Base-by-base conservation (phyloP, 495 filamentous ascomycete species). In the Apiosordaria backusii region DNA sequence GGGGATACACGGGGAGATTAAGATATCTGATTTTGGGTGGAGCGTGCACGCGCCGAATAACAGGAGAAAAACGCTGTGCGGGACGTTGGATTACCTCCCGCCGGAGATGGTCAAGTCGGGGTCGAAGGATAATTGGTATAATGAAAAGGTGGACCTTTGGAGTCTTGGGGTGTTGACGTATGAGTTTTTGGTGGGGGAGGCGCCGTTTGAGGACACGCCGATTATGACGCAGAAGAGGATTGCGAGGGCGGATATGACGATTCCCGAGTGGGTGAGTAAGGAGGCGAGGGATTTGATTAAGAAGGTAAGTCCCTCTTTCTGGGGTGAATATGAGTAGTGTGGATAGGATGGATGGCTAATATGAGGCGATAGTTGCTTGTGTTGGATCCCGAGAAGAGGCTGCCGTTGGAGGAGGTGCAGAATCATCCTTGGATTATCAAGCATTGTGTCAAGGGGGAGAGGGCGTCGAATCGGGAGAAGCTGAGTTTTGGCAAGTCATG, bases 1-100 rank as follows among this genome's bases (percentile, higher is more conserved):
- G 50, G 95, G 95, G 21, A 93, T 99, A 62, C 94, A 98, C 74
- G 95, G 93, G 53, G 95, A 99, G 79, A 96, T 99, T 79, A 99
- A 99, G 79, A 93, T 99, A 74, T 93, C 91, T 4, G 95, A 99
- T 77, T 99, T 99, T 72, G 95, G 95, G 57, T 99, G 96, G 96
- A 94, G 90, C 77, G 96, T 98, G 19, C 95, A 99, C 76, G 96
- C 95, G 25, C 95, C 95, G 10, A 97, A 96, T 72, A 97, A 96
- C 79, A 79, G 94, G 61, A 86, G 95, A 52, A 88, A 93, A 67
- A 99, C 95, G 23, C 94, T 98, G 87, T 99, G 95, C 76, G 95
- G 95, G 70, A 99, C 95, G 7, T 85, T 99, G 25, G 95, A 99
- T 78, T 98, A 99, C 76, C 84, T 99, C 19, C 95, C 95, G 7